Base-by-base conservation (phyloP, 306 rosid genomes). In the Dalbergia cochinchinensis region DNA sequence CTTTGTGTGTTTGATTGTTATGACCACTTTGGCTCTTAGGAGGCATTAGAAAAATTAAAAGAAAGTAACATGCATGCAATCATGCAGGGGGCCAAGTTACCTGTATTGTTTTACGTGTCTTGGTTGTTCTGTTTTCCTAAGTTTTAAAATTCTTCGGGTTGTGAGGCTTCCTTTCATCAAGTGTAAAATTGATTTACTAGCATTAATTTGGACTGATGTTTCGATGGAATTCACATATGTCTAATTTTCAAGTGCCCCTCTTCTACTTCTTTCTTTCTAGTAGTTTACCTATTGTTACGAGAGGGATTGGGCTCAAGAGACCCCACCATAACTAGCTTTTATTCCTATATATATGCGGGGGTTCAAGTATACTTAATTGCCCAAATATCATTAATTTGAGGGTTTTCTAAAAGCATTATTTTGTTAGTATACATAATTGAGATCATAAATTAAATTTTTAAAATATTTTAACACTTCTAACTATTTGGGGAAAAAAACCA, bases 11-110 rank as follows among this genome's bases (percentile, higher is more conserved):
- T 80, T 95, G 81, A 53, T 92, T 77, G 58, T 90, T 65, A 33
- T 95, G 41, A 92, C 97, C 26, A 91, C 96, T 72, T 45, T 92
- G 62, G 76, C 85, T 58, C 85, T 92, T 60, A 76, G 87, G 77
- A 89, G 57, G 50, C 78, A n/a, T 22, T 73, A 73, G 6, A 12
- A 16, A 5, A 9, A 8, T 47, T 14, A 6, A 10, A 44, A 44
- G 6, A 53, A 54, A 16, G 60, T 5, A 33, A 41, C 64, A 50
- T 61, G 37, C 78, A 83, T 61, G 37, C 73, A 83, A 78, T 64
- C 33, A 35, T 42, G 76, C 42, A 60, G 78, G 80, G 75, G 55
- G 65, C 45, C 54, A 73, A 39, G 60, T n/a, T n/a, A n/a, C n/a
- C n/a, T 47, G n/a, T 31, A n/a, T n/a, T n/a, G n/a, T 75, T 10